Evolutionary conservation across 257 asterid genomes (phyloP), one percentile per base, ranked within the genome.

Genomic region (Perilla frutescens): DNA sequence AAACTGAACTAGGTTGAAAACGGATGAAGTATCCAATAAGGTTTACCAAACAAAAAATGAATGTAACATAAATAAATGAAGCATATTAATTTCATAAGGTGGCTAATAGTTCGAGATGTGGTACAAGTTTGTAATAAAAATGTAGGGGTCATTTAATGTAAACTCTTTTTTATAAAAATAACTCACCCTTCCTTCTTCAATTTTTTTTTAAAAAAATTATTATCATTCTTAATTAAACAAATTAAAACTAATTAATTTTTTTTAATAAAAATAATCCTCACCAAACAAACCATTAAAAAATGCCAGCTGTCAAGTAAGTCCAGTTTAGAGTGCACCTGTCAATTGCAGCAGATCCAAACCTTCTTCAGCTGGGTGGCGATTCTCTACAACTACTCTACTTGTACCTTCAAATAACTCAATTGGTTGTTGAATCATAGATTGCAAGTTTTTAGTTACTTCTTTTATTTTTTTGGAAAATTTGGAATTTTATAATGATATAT

Each of bases 271-370:
- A 20, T 20, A 34, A 71, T 71, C 69, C 63, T 56, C 57, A 76
- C 74, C 71, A 85, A 80, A 75, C 77, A 74, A 66, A 34, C 3
- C 67, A 13, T 60, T 59, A 14, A n/a, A 58, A 62, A 53, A 53
- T 74, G 74, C 79, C 84, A 81, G 82, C 83, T 82, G 87, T 70
- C 76, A 76, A 57, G 72, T 43, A 40, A 64, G 66, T 65, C 80
- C 78, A 73, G 81, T 43, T 60, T 57, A 63, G 73, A 44, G 79
- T 15, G 58, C 62, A 71, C 77, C 84, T 78, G 86, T 84, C 88
- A 70, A 47, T 72, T 58, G 79, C 84, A 74, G 45, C 82, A 76
- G 85, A 80, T 82, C 84, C 86, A 56, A 67, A 70, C 87, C 80
- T 64, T 71, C 41, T 29, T 56, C 4, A 34, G 54, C 32, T 51